Evolutionary conservation across 495 filamentous ascomycete genomes (phyloP).

Genomic region (Clohesyomyces aquaticus): DNA sequence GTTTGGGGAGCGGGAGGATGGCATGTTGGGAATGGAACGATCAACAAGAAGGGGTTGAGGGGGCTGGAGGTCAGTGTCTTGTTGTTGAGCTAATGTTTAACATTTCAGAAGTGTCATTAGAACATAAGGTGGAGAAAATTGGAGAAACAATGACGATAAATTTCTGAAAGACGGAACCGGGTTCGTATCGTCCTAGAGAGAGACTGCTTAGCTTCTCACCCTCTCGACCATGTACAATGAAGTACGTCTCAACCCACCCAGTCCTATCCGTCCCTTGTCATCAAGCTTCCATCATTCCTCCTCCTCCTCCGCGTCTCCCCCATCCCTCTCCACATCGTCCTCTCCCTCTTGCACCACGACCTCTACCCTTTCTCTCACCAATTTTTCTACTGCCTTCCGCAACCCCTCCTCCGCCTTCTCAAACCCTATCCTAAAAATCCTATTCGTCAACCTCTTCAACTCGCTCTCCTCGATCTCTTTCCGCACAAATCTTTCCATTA

Average conservation of each 20-base stretch:
- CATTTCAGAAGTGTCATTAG: background rate
- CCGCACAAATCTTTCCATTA: background rate
- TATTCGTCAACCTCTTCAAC: background rate
- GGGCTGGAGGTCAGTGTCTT: slow-evolving; percentile 15
- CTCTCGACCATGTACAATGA: no score
- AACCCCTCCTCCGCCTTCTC: background rate
- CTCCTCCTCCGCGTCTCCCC: background rate
- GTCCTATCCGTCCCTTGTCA: no score
- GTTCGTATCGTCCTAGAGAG: no score
- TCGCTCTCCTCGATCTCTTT: background rate
- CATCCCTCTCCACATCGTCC: background rate
- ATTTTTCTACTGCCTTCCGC: background rate
- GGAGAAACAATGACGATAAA: background rate
- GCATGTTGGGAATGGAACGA: slow-evolving; percentile 3
- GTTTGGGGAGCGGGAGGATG: slow-evolving; percentile 16
- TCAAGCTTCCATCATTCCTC: background rate
- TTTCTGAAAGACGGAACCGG: no score
- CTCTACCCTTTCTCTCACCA: background rate
- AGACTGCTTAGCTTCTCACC: no score
- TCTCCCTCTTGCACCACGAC: background rate
- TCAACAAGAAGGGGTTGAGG: slow-evolving; percentile 1
- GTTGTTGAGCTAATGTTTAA: background rate
- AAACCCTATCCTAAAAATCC: background rate
- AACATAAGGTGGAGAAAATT: background rate
- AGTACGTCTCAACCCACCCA: no score